Base-by-base conservation (phyloP, 2,329 filamentous ascomycete species). In the Verruconis gallopava region DNA sequence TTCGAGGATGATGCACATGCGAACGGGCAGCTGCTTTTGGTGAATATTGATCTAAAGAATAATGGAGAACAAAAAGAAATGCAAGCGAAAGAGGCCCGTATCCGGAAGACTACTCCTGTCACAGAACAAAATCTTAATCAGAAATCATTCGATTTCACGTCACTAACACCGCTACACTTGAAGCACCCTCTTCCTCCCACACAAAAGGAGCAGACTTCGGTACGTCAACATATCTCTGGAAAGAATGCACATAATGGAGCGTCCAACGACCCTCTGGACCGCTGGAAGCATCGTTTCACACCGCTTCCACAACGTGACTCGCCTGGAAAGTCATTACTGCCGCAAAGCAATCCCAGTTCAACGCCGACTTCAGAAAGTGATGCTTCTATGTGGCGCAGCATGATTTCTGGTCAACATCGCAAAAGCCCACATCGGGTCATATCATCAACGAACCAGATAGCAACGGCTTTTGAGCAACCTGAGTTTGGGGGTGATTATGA, bases 401-500 rank as follows among this genome's bases (percentile, higher is more conserved):
- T 38, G 36, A 19, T 43, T 17, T n/a, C 13, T 15, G 12, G 25
- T 17, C 33, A 19, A 37, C 30, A 38, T 4, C 30, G 25, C 4
- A 21, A 42, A 5, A 13, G n/a, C n/a, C 18, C 32, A 18, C 22
- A 30, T 9, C 13, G 28, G 11, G 40, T 14, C 21, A 33, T 36
- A 37, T 21, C 18, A 14, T 22, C 20, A n/a, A 19, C 30, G 17
- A 17, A 37, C 9, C 11, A 11, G 11, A 9, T 9, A 22, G 40
- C 20, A 11, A 30, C 38, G 25, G 28, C 30, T 14, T 38, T 35
- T 28, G 49, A 52, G 12, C 49, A 55, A 19, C 47, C 50, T 28
- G 51, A 54, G 3, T 42, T 46, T 1, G 44, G 49, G 22, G 53
- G 53, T 30, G 49, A 41, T 5, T 52, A 50, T 21, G 44, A 51